These are phyloP conservation scores for Fusarium sp. DNA, from an alignment of 2,329 filamentous ascomycete species.

Conservation along the genomic window DNA sequence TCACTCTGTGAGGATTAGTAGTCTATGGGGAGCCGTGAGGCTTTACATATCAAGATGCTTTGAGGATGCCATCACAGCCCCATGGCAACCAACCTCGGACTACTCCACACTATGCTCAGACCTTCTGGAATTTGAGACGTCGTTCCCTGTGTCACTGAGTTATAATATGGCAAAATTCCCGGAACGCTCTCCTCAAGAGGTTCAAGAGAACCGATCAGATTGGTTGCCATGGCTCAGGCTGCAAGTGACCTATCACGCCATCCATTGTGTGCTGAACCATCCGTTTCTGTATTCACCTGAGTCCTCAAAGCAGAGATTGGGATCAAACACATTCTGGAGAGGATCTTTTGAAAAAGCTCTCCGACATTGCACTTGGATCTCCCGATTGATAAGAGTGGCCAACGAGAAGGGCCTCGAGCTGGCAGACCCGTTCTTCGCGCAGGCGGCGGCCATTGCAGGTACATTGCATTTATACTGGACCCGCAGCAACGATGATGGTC, in stretches of 20 bases:
- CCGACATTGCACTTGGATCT: constrained; percentile 30
- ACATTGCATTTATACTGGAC: constrained; percentile 24
- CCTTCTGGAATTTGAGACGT: constrained; percentile 7
- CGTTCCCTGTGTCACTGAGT: background rate
- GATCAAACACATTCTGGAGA: constrained; percentile 22
- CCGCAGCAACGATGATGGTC: background rate
- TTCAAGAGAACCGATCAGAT: background rate
- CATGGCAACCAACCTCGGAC: constrained; percentile 26
- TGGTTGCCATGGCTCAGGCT: constrained; percentile 23
- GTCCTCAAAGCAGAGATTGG: constrained; percentile 7
- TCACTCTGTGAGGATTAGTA: background rate
- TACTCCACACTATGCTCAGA: constrained; percentile 14
- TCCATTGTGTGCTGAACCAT: constrained; percentile 25
- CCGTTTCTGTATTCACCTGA: constrained; percentile 18
- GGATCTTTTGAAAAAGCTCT: constrained; percentile 20
- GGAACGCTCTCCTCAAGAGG: background rate
- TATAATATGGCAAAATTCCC: constrained; percentile 13
- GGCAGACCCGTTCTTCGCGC: constrained; percentile 25
- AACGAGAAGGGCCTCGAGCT: constrained; percentile 16
- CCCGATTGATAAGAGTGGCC: constrained; percentile 14
- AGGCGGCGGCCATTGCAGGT: constrained; percentile 26
- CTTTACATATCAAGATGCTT: constrained; percentile 22
- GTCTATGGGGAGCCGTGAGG: constrained; percentile 13
- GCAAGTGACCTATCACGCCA: constrained; percentile 25
- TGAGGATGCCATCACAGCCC: background rate